phyloP scores from a whole-genome alignment of 2,329 filamentous ascomycete species.

The Epichloe scottii region DNA sequence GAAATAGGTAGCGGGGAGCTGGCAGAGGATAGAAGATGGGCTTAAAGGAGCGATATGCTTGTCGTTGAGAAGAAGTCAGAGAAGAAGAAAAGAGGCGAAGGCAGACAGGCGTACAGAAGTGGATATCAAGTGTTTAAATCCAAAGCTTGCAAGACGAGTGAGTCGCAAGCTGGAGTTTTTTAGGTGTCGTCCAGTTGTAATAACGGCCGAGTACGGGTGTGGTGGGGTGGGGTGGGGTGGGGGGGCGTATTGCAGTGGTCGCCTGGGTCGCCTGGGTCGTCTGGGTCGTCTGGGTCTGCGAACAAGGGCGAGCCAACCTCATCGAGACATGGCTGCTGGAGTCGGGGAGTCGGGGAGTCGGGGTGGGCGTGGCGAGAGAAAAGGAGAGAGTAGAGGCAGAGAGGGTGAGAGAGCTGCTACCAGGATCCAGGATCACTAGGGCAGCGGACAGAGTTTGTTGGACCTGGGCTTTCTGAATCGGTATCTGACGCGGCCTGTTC shows the following conservation, averaged over 20 bases:
- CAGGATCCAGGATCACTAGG: conserved; percentile 3
- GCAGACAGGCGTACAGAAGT: conserved; percentile 13
- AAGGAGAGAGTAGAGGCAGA: neutral
- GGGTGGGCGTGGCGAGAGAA: conserved; percentile 1
- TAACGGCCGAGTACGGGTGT: conserved; percentile 17
- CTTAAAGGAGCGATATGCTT: neutral
- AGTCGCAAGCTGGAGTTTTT: conserved; percentile 21
- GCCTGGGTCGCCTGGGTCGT: neutral
- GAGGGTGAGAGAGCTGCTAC: neutral
- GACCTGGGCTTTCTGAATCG: conserved; percentile 7
- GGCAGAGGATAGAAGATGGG: neutral
- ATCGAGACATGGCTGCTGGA: conserved; percentile 29
- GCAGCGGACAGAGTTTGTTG: neutral
- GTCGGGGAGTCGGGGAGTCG: no score
- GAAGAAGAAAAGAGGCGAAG: conserved; percentile 10
- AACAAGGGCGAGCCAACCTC: conserved; percentile 29
- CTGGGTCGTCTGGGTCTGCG: conserved; percentile 16
- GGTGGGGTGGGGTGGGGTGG: conserved; percentile 27
- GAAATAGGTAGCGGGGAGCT: neutral
- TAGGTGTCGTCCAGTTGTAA: conserved; percentile 31
- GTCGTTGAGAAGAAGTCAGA: conserved; percentile 2
- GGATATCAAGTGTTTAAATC: conserved; percentile 8
- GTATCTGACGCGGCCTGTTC: conserved; percentile 7
- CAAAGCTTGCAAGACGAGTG: neutral
- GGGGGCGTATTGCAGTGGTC: conserved; percentile 13